These are phyloP conservation scores for Diplocarpon mali DNA, from an alignment of 2,329 filamentous ascomycete species.

Conservation along the genomic window DNA sequence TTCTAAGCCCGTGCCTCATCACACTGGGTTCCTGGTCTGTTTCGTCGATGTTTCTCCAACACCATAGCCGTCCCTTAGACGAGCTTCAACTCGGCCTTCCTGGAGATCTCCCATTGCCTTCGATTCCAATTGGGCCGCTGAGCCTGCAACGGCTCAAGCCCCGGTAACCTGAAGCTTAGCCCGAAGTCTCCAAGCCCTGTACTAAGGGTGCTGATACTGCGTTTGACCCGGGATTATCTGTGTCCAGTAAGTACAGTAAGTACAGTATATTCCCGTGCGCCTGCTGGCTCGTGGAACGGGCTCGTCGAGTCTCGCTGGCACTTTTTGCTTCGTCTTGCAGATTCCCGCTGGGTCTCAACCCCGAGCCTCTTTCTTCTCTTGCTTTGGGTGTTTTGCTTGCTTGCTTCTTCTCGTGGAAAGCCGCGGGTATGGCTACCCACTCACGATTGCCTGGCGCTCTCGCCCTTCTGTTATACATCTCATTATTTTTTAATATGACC, in stretches of 20 bases:
- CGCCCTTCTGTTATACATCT: conserved; percentile 9
- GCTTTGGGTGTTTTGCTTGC: neutral
- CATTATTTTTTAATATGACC: conserved; percentile 7
- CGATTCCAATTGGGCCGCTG: no score
- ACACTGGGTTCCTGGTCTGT: conserved; percentile 2
- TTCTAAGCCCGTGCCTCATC: conserved; percentile 2
- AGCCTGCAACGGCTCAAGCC: no score
- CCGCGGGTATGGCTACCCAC: conserved; percentile 12
- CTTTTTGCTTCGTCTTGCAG: no score
- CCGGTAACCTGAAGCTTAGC: no score
- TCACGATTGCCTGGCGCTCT: conserved; percentile 11
- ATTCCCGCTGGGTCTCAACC: no score
- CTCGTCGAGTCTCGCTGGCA: no score
- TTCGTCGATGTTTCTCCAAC: conserved; percentile 9
- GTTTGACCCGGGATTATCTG: no score
- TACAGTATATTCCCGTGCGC: no score
- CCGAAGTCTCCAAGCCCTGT: no score
- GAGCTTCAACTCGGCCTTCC: conserved; percentile 2
- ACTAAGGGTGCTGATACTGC: no score
- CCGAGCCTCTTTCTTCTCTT: neutral
- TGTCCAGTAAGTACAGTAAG: no score
- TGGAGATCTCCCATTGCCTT: neutral
- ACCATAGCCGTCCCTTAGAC: conserved; percentile 2
- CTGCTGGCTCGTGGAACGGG: no score
- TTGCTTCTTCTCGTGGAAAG: conserved; percentile 1